Evolutionary conservation across 23 red algal species (phyloP).

Genomic region (Gracilaria gracilis): DNA sequence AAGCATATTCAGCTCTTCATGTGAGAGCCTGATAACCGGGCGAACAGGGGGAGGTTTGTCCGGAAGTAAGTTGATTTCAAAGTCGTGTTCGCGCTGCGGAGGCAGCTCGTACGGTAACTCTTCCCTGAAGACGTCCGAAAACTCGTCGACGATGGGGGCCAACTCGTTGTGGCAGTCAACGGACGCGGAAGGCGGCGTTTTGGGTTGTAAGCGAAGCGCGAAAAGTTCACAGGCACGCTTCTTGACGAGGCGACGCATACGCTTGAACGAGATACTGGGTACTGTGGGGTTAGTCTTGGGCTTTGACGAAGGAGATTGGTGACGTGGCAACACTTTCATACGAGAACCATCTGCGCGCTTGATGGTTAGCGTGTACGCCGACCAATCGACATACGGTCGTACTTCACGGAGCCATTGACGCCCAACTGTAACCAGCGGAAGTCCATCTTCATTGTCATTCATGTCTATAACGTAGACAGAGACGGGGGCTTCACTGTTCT

Average conservation of each 20-base stretch:
- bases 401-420: background rate
- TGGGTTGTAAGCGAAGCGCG: background rate
- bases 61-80: constrained; percentile 7
- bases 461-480: constrained; percentile 11
- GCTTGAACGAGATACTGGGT: background rate
- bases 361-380: background rate
- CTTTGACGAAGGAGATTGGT: background rate
- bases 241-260: background rate
- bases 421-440: background rate
- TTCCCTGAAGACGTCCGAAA: constrained; percentile 19
- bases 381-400: background rate
- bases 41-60: constrained; percentile 31
- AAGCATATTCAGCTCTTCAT: background rate
- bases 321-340: background rate
- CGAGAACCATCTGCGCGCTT: constrained; percentile 2
- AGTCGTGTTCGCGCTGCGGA: background rate
- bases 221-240: background rate
- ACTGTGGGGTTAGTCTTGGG: background rate
- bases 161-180: constrained; percentile 5
- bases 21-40: background rate
- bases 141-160: constrained; percentile 5
- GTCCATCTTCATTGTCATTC: background rate
- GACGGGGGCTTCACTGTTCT: background rate
- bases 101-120: constrained; percentile 14
- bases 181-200: background rate